phyloP scores from a whole-genome alignment of 2,329 filamentous ascomycete species.

The Neodidymelliopsis sp. region DNA sequence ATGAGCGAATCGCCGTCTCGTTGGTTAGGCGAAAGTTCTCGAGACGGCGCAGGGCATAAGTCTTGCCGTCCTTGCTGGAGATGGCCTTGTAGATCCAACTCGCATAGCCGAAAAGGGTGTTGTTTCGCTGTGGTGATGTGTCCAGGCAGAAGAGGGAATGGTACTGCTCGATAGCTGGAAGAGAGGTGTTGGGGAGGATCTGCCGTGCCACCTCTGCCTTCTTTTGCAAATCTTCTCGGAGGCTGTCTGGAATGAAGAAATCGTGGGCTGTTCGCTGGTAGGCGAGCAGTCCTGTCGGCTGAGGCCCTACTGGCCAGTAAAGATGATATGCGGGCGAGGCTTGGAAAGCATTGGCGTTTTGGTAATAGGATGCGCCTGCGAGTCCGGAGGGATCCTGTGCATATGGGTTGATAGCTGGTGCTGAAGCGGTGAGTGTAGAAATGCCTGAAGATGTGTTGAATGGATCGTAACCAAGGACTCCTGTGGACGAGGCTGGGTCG shows the following conservation, averaged over 20 bases:
- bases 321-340: conserved; percentile 75
- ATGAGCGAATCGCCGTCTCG: conserved; percentile 83
- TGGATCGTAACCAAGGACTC: conserved; percentile 53
- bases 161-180: conserved; percentile 84
- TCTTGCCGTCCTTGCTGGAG: conserved; percentile 84
- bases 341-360: conserved; percentile 62
- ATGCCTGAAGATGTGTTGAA: conserved; percentile 50
- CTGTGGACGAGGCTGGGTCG: conserved; percentile 42
- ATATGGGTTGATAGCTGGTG: conserved; percentile 69
- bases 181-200: conserved; percentile 78
- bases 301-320: conserved; percentile 86
- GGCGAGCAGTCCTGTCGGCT: conserved; percentile 78
- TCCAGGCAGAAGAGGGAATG: conserved; percentile 92
- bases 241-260: conserved; percentile 86
- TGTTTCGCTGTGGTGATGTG: conserved; percentile 78
- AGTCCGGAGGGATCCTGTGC: conserved; percentile 72
- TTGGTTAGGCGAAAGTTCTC: conserved; percentile 90
- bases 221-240: conserved; percentile 87
- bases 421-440: conserved; percentile 42
- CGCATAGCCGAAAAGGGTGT: conserved; percentile 81
- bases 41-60: conserved; percentile 85
- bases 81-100: conserved; percentile 97
- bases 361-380: conserved; percentile 71
- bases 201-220: conserved; percentile 87
- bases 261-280: conserved; percentile 90